Evolutionary conservation across 1,284 basidiomycete genomes (phyloP).

Genomic region (Wallemia mellicola): DNA sequence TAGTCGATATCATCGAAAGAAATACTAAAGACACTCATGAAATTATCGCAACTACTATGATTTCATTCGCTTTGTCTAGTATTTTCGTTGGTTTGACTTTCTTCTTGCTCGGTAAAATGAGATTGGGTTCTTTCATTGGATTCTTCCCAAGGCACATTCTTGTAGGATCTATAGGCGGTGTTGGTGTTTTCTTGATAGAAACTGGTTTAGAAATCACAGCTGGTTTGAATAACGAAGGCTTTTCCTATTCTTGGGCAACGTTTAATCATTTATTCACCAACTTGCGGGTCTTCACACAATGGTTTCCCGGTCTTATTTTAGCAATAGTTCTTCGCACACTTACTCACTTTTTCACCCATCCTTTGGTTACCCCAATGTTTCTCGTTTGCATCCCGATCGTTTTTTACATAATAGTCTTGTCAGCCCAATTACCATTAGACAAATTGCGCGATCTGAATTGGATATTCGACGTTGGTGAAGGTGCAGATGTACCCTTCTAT

Average conservation of each 20-base stretch:
- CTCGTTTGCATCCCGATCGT: conserved; percentile 54
- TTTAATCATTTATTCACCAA: conserved; percentile 23
- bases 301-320: conserved; percentile 43
- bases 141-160: conserved; percentile 93
- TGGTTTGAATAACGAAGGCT: conserved; percentile 48
- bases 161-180: conserved; percentile 84
- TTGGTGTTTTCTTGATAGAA: conserved; percentile 67
- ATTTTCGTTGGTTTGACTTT: conserved; percentile 73
- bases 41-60: conserved; percentile 68
- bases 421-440: conserved; percentile 30
- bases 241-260: conserved; percentile 22
- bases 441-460: conserved; percentile 38
- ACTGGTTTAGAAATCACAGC: conserved; percentile 66
- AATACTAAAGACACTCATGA: conserved; percentile 24
- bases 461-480: conserved; percentile 53
- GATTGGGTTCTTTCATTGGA: conserved; percentile 57
- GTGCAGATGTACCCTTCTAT: conserved; percentile 36
- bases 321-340: conserved; percentile 53
- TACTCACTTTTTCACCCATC: conserved; percentile 51
- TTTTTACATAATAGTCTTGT: conserved; percentile 51
- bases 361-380: conserved; percentile 66
- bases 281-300: conserved; percentile 31
- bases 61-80: conserved; percentile 62
- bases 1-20: conserved; percentile 30
- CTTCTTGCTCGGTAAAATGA: conserved; percentile 51